Percentiles rank a stretch among this genome's conserved stretches.
phyloP scores from a whole-genome alignment of 2,329 filamentous ascomycete species.

The Verticillium dahliae region DNA sequence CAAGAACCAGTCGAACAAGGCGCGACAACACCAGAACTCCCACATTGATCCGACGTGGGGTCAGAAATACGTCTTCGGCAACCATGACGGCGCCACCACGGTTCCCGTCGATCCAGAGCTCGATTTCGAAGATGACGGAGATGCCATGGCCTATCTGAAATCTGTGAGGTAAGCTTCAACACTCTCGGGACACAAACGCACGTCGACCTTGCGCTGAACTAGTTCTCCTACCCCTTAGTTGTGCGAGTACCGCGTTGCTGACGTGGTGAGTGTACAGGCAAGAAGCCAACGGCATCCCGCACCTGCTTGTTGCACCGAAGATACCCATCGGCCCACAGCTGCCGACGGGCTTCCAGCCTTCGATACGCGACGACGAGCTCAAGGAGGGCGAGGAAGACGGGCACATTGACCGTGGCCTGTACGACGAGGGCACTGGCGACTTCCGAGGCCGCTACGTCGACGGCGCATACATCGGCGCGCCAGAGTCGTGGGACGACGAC shows the following conservation, averaged over 20 bases:
- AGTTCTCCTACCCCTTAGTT: conserved; percentile 6
- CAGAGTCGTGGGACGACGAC: conserved; percentile 25
- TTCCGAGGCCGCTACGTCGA: conserved; percentile 65
- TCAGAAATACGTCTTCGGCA: conserved; percentile 65
- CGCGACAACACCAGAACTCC: conserved; percentile 33
- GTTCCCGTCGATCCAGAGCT: conserved; percentile 47
- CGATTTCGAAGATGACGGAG: conserved; percentile 60
- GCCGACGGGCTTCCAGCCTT: conserved; percentile 28
- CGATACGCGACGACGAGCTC: conserved; percentile 10
- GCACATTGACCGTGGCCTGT: conserved; percentile 34
- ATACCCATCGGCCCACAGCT: conserved; percentile 45
- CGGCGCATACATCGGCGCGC: conserved; percentile 67
- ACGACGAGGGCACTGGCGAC: conserved; percentile 43
- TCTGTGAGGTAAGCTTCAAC: conserved; percentile 57
- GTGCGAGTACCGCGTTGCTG: conserved; percentile 25
- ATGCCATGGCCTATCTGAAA: conserved; percentile 64
- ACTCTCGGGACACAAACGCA: neutral
- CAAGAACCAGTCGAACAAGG: conserved; percentile 20
- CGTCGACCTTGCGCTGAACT: conserved; percentile 1
- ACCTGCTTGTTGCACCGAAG: conserved; percentile 60
- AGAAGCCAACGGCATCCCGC: conserved; percentile 69
- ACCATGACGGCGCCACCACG: conserved; percentile 40
- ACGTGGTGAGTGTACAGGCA: conserved; percentile 55
- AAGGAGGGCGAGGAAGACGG: conserved; percentile 19
- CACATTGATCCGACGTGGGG: conserved; percentile 60